Conservation (phyloP, 179 eudicot species). For the Nepenthes alata region DNA sequence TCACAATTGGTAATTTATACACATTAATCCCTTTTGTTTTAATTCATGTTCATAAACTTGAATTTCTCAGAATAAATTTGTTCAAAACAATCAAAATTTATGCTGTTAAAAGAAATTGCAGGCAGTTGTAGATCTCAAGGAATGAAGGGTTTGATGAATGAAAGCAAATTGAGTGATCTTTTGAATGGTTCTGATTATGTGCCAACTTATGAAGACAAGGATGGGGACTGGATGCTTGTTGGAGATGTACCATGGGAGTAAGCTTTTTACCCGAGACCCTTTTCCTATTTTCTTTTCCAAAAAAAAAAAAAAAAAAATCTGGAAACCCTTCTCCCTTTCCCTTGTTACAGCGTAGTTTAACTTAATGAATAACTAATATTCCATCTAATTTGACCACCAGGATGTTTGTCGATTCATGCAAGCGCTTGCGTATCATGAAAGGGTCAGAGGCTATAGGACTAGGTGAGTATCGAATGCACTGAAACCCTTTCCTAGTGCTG, state of each 20-base stretch:
- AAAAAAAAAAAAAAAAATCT: too few species aligned
- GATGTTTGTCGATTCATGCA: slow-evolving; percentile 41
- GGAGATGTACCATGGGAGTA: slow-evolving; percentile 86
- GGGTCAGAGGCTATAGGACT: slow-evolving; percentile 45
- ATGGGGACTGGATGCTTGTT: slow-evolving; percentile 29
- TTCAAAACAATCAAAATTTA: neutral
- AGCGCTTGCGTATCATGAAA: slow-evolving; percentile 44
- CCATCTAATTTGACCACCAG: slow-evolving; percentile 7
- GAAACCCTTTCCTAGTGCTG: neutral
- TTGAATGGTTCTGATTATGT: neutral
- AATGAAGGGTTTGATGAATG: slow-evolving; percentile 4
- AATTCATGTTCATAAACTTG: neutral
- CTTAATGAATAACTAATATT: neutral
- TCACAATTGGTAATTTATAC: slow-evolving; percentile 44
- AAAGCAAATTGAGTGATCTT: neutral
- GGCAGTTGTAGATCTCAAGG: slow-evolving; percentile 61
- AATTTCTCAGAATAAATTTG: neutral
- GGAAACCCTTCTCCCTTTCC: neutral
- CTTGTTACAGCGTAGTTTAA: neutral
- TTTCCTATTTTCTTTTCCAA: too few species aligned
- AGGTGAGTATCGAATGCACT: slow-evolving; percentile 14
- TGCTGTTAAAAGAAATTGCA: slow-evolving; percentile 1
- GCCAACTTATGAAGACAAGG: slow-evolving; percentile 1
- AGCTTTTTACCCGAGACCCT: slow-evolving; percentile 11
- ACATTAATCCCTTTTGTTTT: neutral